Evolutionary conservation across 2,329 filamentous ascomycete species (phyloP).

Genomic region (Lachnellula hyalina): DNA sequence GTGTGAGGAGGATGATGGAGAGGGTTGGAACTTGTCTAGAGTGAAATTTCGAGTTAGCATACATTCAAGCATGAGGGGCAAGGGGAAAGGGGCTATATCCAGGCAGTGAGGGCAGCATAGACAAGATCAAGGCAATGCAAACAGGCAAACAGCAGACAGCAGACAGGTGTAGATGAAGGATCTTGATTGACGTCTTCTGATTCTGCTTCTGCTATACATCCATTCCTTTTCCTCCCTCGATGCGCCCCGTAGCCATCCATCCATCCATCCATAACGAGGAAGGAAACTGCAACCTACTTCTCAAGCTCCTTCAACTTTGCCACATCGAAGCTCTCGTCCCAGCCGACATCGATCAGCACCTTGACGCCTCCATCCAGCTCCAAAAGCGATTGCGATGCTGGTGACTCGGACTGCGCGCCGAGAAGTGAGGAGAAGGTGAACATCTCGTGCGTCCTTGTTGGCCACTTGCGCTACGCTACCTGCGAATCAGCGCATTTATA

Average conservation of each 20-base stretch:
- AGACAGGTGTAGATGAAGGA: slow-evolving; percentile 7
- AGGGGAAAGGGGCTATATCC: slow-evolving; percentile 1
- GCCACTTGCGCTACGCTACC: not conserved
- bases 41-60: slow-evolving; percentile 23
- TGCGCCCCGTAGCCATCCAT: slow-evolving; percentile 4
- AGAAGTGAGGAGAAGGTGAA: slow-evolving; percentile 93
- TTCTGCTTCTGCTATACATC: slow-evolving; percentile 22
- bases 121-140: not conserved
- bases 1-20: slow-evolving; percentile 89
- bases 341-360: slow-evolving; percentile 88
- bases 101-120: slow-evolving; percentile 5
- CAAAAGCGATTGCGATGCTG: slow-evolving; percentile 88
- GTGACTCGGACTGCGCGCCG: slow-evolving; percentile 81
- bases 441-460: slow-evolving; percentile 49
- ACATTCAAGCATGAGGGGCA: not conserved
- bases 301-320: slow-evolving; percentile 81
- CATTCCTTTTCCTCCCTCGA: not conserved
- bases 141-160: slow-evolving; percentile 3
- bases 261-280: not conserved
- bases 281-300: slow-evolving; percentile 53
- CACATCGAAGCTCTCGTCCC: slow-evolving; percentile 87
- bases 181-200: slow-evolving; percentile 23
- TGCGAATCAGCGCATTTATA: slow-evolving; percentile 11
- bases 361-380: slow-evolving; percentile 97
- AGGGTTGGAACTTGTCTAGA: slow-evolving; percentile 80